Base-by-base conservation (phyloP, 768 basidiomycete species). In the Amanita thiersii region DNA sequence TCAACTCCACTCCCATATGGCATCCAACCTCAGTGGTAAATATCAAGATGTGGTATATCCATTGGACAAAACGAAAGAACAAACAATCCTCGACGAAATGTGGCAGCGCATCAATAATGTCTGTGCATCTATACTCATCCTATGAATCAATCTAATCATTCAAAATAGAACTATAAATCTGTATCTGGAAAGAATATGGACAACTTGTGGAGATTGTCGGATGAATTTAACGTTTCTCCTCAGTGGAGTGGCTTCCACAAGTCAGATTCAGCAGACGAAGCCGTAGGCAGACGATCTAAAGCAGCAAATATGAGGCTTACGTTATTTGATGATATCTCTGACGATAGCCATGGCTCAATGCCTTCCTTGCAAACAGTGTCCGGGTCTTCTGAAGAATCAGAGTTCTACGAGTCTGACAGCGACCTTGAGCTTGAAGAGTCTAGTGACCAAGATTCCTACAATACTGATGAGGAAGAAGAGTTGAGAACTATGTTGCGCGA, bases 401-500 rank as follows among this genome's bases (percentile, higher is more conserved):
- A 61, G 3, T 64, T 62, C 2, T 69, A 73, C 6, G 64, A 63
- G 2, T 60, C 63, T 11, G 56, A 55, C 6, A 59, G 57, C 9
- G 56, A 53, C 7, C 58, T 60, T 18, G 53, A 56, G 20, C 61
- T 60, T 20, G 61, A 64, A 17, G 61, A 66, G 19, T 62, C 65
- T 0, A 65, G 61, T 12, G 62, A 62, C 3, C 65, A 63, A 4
- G 50, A 50, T 34, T 58, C 54, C 4, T 65, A 81, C 52, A 73
- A 86, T 49, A 73, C 74, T 3, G 85, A 84, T 34, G 73, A 80
- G 44, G 84, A 84, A 47, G 83, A 82, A 40, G 69, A 73, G 47
- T 56, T 86, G 20, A 64, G 78, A 14, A 74, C 76, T 23, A 55
- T 79, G 61, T 47, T 78, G 19, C 69, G 77, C 37, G 79, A 84